phyloP scores from a whole-genome alignment of 352 stramenopile species.

The Phytophthora ohioensis region DNA sequence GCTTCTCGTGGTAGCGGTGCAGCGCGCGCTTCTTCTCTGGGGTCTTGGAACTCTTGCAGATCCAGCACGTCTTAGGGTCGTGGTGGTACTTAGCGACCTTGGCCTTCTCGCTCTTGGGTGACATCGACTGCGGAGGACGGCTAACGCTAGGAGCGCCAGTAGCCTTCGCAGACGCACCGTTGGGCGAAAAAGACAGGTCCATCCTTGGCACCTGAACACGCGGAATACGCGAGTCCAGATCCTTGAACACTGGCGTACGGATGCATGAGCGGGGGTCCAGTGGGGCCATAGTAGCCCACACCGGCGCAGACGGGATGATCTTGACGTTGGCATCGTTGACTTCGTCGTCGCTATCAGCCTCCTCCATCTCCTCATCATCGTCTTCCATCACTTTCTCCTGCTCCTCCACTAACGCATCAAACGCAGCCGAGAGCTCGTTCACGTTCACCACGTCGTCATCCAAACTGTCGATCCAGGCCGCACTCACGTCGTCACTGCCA shows the following conservation, averaged over 20 bases:
- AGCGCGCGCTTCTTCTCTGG: constrained; percentile 82
- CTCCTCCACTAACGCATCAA: constrained; percentile 67
- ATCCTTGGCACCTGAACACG: constrained; percentile 74
- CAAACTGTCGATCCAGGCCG: constrained; percentile 69
- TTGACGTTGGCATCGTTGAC: constrained; percentile 27
- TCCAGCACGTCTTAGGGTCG: constrained; percentile 84
- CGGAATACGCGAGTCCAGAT: constrained; percentile 81
- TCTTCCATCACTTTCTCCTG: constrained; percentile 45
- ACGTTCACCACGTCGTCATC: constrained; percentile 78
- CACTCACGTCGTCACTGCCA: constrained; percentile 34
- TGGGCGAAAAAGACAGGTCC: constrained; percentile 60
- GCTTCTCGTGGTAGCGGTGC: constrained; percentile 86
- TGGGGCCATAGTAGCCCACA: constrained; percentile 62
- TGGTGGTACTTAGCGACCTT: constrained; percentile 72
- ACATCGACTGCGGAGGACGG: constrained; percentile 43
- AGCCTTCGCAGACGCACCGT: constrained; percentile 30
- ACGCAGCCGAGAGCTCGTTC: constrained; percentile 74
- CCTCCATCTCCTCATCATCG: constrained; percentile 54
- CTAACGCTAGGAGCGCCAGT: constrained; percentile 12
- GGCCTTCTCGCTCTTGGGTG: constrained; percentile 55
- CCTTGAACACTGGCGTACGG: constrained; percentile 78
- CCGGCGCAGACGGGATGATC: constrained; percentile 62
- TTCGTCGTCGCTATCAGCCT: constrained; percentile 47
- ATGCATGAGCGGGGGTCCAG: constrained; percentile 84
- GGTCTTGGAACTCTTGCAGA: constrained; percentile 89